Evolutionary conservation across 192 early-diverging fungal genomes (phyloP).

Genomic region (Bifiguratus adelaidae): DNA sequence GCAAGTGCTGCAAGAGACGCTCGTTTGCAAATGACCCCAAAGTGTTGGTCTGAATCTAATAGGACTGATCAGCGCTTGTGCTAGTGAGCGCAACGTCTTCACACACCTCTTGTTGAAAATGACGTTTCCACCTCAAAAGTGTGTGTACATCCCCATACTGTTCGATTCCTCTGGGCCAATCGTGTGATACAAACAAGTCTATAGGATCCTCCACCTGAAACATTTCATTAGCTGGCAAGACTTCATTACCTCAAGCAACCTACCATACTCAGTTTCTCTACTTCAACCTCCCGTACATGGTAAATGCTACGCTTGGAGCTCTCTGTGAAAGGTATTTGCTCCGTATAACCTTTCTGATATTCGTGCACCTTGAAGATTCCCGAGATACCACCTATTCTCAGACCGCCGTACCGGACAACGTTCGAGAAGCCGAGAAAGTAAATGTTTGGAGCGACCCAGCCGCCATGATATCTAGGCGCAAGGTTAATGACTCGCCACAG

Average conservation of each 20-base stretch:
- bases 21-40: slow-evolving; percentile 72
- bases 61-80: not conserved
- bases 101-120: slow-evolving; percentile 62
- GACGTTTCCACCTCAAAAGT: slow-evolving; percentile 61
- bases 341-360: slow-evolving; percentile 57
- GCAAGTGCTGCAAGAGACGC: slow-evolving; percentile 57
- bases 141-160: slow-evolving; percentile 54
- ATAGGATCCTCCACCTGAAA: slow-evolving; percentile 59
- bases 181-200: slow-evolving; percentile 90
- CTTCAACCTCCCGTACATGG: slow-evolving; percentile 80
- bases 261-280: slow-evolving; percentile 63
- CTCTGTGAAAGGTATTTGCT: slow-evolving; percentile 64
- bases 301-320: slow-evolving; percentile 63
- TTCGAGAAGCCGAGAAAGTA: slow-evolving; percentile 84
- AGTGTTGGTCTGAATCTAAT: slow-evolving; percentile 50
- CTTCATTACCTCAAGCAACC: not conserved
- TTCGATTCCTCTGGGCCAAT: slow-evolving; percentile 90
- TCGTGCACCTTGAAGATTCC: slow-evolving; percentile 75
- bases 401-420: slow-evolving; percentile 76
- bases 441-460: slow-evolving; percentile 90
- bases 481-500: not conserved
- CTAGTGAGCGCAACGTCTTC: not conserved
- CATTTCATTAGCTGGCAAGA: not conserved
- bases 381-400: slow-evolving; percentile 89
- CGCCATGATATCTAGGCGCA: slow-evolving; percentile 67